phyloP scores from a whole-genome alignment of 345 rosid genomes.

The Eucalyptus coolabah region DNA sequence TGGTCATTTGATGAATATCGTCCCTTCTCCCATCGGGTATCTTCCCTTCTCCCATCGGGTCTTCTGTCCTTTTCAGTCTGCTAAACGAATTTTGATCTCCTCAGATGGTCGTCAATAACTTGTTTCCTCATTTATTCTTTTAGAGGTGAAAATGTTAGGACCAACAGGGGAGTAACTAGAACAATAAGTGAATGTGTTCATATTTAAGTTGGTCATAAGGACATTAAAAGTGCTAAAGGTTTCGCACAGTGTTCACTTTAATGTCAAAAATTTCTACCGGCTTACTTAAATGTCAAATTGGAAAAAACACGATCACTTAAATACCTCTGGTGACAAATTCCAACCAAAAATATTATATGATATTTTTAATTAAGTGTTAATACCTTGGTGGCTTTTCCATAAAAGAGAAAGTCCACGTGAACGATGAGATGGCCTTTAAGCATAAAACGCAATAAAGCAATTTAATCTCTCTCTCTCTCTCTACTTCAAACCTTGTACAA shows the following conservation, averaged over 20 bases:
- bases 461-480: background rate
- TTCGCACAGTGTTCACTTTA: accelerated
- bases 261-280: accelerated
- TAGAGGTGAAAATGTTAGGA: background rate
- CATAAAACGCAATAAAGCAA: background rate
- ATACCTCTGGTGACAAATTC: accelerated
- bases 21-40: background rate
- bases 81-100: background rate
- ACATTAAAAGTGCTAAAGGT: no score
- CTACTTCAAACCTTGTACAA: background rate
- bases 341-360: no score
- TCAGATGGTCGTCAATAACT: background rate
- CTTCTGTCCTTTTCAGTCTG: background rate
- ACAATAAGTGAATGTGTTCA: background rate
- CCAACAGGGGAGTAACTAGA: background rate
- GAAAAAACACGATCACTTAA: accelerated
- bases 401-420: background rate
- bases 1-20: background rate
- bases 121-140: background rate
- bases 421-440: background rate
- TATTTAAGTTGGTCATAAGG: background rate
- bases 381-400: background rate
- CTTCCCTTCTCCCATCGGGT: background rate
- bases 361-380: no score
- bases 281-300: background rate